Evolutionary conservation across 495 filamentous ascomycete species (phyloP).

Genomic region (Penicillium simplicissimum): DNA sequence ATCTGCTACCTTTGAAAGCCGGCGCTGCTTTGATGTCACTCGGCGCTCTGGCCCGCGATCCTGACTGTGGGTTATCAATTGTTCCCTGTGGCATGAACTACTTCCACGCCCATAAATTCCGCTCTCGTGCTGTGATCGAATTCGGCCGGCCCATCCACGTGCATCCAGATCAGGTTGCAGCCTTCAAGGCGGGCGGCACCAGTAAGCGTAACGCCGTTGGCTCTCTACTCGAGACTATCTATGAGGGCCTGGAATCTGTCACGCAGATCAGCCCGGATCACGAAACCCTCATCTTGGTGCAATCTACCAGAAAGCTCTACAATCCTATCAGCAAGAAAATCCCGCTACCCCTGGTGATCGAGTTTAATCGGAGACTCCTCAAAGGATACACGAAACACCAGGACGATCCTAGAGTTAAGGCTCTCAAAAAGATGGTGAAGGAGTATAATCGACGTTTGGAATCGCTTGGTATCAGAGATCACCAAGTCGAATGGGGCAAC

Average conservation of each 20-base stretch:
- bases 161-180: constrained; percentile 73
- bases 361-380: constrained; percentile 88
- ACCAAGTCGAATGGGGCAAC: constrained; percentile 90
- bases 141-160: constrained; percentile 88
- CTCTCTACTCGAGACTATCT: constrained; percentile 77
- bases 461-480: constrained; percentile 82
- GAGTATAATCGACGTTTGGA: constrained; percentile 86
- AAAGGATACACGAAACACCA: constrained; percentile 90
- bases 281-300: constrained; percentile 93
- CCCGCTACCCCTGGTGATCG: constrained; percentile 87
- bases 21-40: constrained; percentile 97
- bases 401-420: constrained; percentile 78
- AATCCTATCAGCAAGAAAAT: constrained; percentile 91
- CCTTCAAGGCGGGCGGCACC: constrained; percentile 68
- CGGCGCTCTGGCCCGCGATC: constrained; percentile 81
- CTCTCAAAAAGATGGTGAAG: constrained; percentile 73
- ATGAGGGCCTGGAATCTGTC: constrained; percentile 78
- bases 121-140: constrained; percentile 92
- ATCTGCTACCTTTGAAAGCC: constrained; percentile 90
- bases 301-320: constrained; percentile 89
- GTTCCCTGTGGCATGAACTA: constrained; percentile 99
- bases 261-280: constrained; percentile 93
- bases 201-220: constrained; percentile 80
- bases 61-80: constrained; percentile 84
- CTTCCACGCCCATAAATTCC: constrained; percentile 98